phyloP scores from a whole-genome alignment of 371 early-diverging fungal species.

The Parasitella parasitica region DNA sequence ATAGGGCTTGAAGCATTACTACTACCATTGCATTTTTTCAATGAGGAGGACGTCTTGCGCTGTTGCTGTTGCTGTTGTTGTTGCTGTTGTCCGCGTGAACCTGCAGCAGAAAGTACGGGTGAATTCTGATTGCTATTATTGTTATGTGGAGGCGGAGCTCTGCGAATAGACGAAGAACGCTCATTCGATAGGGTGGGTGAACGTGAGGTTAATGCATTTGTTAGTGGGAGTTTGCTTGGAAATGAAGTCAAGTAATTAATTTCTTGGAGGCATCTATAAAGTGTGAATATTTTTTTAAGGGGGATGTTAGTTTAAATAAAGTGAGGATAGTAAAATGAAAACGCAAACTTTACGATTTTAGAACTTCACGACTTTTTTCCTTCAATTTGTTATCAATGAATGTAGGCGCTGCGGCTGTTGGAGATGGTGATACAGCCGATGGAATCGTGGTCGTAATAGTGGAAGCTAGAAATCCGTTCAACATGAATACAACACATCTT shows the following conservation, averaged over 20 bases:
- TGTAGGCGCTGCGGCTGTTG: slow-evolving; percentile 5
- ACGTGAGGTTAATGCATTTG: slow-evolving; percentile 23
- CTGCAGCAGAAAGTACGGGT: slow-evolving; percentile 10
- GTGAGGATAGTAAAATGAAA: neutral
- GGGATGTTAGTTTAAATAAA: neutral
- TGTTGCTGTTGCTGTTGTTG: neutral
- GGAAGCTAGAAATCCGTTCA: slow-evolving; percentile 17
- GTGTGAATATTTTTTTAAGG: neutral
- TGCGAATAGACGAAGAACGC: slow-evolving; percentile 2
- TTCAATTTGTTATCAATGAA: slow-evolving; percentile 31
- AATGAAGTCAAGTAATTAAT: slow-evolving; percentile 59
- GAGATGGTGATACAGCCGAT: neutral
- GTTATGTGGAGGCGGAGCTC: slow-evolving; percentile 7
- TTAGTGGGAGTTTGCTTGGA: slow-evolving; percentile 41
- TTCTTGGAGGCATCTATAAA: slow-evolving; percentile 60
- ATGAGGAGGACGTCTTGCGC: neutral
- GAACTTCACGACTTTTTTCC: slow-evolving; percentile 70
- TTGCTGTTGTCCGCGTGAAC: neutral
- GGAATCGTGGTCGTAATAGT: neutral
- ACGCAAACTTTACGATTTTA: slow-evolving; percentile 66
- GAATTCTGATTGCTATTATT: neutral
- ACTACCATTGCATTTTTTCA: neutral
- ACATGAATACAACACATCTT: slow-evolving; percentile 19
- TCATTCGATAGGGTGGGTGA: neutral
- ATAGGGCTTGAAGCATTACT: neutral